Base-by-base conservation (phyloP, 2,329 filamentous ascomycete genomes). In the Calonectria hawksworthii region DNA sequence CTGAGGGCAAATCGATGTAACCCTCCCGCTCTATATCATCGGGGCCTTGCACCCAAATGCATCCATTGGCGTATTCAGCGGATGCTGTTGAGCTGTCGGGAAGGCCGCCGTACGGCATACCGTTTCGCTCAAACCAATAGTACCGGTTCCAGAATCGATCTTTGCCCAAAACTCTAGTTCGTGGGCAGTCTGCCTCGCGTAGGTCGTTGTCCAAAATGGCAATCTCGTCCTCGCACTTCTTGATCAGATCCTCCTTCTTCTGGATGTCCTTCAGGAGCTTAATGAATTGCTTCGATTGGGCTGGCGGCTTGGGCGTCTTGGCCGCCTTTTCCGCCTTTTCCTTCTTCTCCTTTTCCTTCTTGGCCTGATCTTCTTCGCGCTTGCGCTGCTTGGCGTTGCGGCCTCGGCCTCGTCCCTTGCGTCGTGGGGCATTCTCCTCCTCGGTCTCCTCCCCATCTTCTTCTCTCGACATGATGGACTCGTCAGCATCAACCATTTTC, bases 81-180 rank as follows among this genome's bases (percentile, higher is more conserved):
- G 93, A 89, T 1, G 95, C 94, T 1, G 96, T 99, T 21, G 96
- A 98, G 84, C 95, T 98, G 77, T 91, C 92, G 0, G 96, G 96
- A 70, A 98, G 89, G 6, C 97, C 97, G 38, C 91, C 95, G 81
- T 96, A 98, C 0, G 97, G 97, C 96, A 99, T 99, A 30, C 96
- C 97, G 82, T 99, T 99, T 76, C 96, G 94, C 86, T 99, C 97
- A 84, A 99, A 98, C 96, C 97, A 99, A 88, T 98, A 99, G 86
- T 99, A 99, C 69, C 96, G 92, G 85, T 99, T 99, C 93, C 96
- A 98, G 88, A 98, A 99, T 56, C 97, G 93, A 85, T 99, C 97
- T 84, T 97, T 96, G 74, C 97, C 97, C 32, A 99, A 89, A 23
- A 96, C 93, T 76, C 95, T 93, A 23, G 96, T 98, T 75, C 97